Evolutionary conservation across 2,329 filamentous ascomycete species (phyloP), one percentile per base, ranked within the genome.

Genomic region (Botrytis aclada): DNA sequence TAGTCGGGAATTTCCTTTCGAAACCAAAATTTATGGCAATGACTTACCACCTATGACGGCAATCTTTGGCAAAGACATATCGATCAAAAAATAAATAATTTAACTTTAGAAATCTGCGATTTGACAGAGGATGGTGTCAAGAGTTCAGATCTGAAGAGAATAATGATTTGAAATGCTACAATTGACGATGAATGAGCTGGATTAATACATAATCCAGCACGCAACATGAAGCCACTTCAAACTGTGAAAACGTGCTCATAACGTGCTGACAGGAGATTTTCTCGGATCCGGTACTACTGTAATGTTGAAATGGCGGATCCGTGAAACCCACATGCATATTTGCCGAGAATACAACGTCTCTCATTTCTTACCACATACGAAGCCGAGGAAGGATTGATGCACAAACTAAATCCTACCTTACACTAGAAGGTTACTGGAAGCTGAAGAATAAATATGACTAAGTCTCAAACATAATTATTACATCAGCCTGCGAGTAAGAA

Each of bases 21-120:
- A 51, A 5, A 32, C 12, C 74, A 89, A 88, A 51, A 85, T 86
- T 12, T 10, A 41, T 29, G 0, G 32, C 22, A 43, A 5, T 56
- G 37, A 67, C 65, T 39, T 41, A 69, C 65, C 65, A 16, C 65
- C 65, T 56, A 69, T 69, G 20, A 69, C 47, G 16, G 65, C 65
- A 18, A 69, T 69, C 7, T 58, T 69, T 56, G 65, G 65, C 10
- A 69, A 37, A 69, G 65, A 69, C 65, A 69, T 69, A 2, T 58
- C 9, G 47, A 43, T 20, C 25, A 41, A 39, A 6, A 14, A 41
- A 9, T 18, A 4, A 37, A 1, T 1, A 22, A 8, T 16, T 39
- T 32, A 18, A 37, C 9, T n/a, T 4, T 32, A n/a, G 0, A 32
- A 41, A 14, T n/a, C 5, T 69, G 0, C 20, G 14, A 56, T 8